These are phyloP conservation scores for Colletotrichum lindemuthianum DNA, from an alignment of 2,329 filamentous ascomycete species.

Conservation along the genomic window DNA sequence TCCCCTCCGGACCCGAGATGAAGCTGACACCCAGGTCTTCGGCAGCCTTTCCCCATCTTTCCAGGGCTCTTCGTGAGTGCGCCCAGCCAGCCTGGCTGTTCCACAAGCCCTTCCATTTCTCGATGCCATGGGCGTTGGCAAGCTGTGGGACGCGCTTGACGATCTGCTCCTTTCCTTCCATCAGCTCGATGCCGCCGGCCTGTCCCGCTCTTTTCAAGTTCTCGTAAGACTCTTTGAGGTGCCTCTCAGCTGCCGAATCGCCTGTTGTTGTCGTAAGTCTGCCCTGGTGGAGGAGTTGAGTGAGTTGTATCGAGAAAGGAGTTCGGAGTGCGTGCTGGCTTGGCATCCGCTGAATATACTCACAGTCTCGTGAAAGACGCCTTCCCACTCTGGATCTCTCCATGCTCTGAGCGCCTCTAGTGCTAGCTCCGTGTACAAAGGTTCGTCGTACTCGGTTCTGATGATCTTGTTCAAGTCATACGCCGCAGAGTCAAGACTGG, in stretches of 20 bases:
- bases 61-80: constrained; percentile 11
- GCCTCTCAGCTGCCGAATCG: constrained; percentile 17
- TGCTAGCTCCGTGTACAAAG: constrained; percentile 18
- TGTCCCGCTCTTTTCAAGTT: constrained; percentile 22
- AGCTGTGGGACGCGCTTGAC: constrained; percentile 26
- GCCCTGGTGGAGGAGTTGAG: constrained; percentile 13
- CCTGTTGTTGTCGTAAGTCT: constrained; percentile 33
- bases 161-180: constrained; percentile 26
- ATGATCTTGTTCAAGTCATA: constrained; percentile 35
- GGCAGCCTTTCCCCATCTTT: constrained; percentile 18
- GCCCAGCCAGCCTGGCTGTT: constrained; percentile 33
- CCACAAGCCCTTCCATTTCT: constrained; percentile 31
- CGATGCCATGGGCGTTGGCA: constrained; percentile 18
- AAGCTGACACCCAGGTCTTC: constrained; percentile 12
- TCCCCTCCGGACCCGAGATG: constrained; percentile 15
- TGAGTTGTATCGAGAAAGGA: neutral
- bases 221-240: constrained; percentile 32
- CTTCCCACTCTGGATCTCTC: constrained; percentile 28
- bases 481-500: constrained; percentile 34
- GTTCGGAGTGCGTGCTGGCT: no score
- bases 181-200: constrained; percentile 14
- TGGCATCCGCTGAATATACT: neutral
- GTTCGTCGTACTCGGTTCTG: constrained; percentile 31
- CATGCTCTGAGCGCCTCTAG: constrained; percentile 32
- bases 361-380: constrained; percentile 36